A percentile compares a stretch with the other conserved stretches of the same genome.
Evolutionary conservation across 768 basidiomycete species (phyloP).

Genomic region (Lactarius hengduanensis): DNA sequence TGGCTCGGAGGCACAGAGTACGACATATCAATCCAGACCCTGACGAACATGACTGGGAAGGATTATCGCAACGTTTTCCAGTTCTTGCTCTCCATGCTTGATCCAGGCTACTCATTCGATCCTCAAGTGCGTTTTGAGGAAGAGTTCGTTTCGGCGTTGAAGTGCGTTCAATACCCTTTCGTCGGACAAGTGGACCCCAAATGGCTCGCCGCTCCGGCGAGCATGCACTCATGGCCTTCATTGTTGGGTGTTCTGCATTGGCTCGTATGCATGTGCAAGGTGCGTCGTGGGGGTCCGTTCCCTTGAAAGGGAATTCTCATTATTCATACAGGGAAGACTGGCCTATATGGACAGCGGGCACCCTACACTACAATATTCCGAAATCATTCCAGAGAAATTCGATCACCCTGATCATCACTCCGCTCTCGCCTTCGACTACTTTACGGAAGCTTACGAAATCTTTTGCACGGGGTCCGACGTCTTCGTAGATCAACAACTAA

Average conservation of each 20-base stretch:
- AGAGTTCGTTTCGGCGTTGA: constrained; percentile 74
- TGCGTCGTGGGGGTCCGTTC: constrained; percentile 38
- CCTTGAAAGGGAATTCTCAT: constrained; percentile 4
- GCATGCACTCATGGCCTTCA: constrained; percentile 89
- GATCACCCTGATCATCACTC: constrained; percentile 70
- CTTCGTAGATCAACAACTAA: constrained; percentile 66
- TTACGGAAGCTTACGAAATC: constrained; percentile 59
- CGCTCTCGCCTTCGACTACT: constrained; percentile 76
- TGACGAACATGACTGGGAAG: constrained; percentile 78
- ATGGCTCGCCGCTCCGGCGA: constrained; percentile 84
- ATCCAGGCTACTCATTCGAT: constrained; percentile 63
- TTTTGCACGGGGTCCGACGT: constrained; percentile 70
- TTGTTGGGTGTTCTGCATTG: constrained; percentile 89
- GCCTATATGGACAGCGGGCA: constrained; percentile 61
- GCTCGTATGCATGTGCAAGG: constrained; percentile 85
- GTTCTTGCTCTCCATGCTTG: constrained; percentile 67
- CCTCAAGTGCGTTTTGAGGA: constrained; percentile 68
- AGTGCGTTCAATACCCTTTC: constrained; percentile 79
- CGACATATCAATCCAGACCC: constrained; percentile 63
- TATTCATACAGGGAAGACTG: constrained; percentile 33
- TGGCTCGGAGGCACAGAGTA: constrained; percentile 68
- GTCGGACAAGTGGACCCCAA: constrained; percentile 76
- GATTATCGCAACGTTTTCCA: constrained; percentile 87
- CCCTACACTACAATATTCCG: constrained; percentile 62
- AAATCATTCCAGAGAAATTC: constrained; percentile 69